A percentile compares a stretch with the other conserved stretches of the same genome.
phyloP scores from a whole-genome alignment of 495 filamentous ascomycete species.

The Parathielavia hyrcaniae region DNA sequence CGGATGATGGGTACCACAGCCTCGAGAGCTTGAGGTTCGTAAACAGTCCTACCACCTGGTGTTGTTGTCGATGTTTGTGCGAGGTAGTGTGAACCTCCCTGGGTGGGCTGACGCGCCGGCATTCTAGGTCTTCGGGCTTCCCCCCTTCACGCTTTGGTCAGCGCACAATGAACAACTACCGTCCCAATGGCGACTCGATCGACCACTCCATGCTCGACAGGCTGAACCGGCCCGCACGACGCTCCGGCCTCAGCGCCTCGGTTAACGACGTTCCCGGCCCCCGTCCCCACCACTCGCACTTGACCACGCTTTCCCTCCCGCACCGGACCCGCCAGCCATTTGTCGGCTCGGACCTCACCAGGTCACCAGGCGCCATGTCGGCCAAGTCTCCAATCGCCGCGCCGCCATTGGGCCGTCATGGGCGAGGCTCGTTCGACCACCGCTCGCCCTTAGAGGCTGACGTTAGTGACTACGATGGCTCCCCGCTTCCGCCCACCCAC shows the following conservation, averaged over 20 bases:
- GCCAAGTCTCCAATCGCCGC: slow-evolving; percentile 46
- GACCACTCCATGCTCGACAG: slow-evolving; percentile 75
- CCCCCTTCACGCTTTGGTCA: slow-evolving; percentile 34
- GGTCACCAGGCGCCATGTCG: slow-evolving; percentile 42
- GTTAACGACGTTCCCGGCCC: slow-evolving; percentile 42
- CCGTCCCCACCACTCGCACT: slow-evolving; percentile 44
- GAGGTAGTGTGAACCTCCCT: slow-evolving; percentile 1
- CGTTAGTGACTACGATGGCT: slow-evolving; percentile 43
- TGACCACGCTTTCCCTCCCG: slow-evolving; percentile 48
- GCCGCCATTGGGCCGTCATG: slow-evolving; percentile 44
- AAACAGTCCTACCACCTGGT: too few species aligned
- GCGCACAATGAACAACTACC: slow-evolving; percentile 49
- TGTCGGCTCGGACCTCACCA: slow-evolving; percentile 43
- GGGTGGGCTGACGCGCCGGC: slow-evolving; percentile 12
- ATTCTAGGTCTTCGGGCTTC: slow-evolving; percentile 25
- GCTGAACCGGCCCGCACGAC: slow-evolving; percentile 54
- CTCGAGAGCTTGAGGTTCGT: slow-evolving; percentile 40
- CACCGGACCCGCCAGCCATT: slow-evolving; percentile 35
- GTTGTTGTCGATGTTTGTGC: not conserved
- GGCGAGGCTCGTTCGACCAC: slow-evolving; percentile 39
- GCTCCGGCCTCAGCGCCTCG: slow-evolving; percentile 48
- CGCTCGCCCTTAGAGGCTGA: slow-evolving; percentile 45
- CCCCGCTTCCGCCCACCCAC: slow-evolving; percentile 55
- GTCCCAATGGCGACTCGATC: slow-evolving; percentile 60
- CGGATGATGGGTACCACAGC: slow-evolving; percentile 51